phyloP scores from a whole-genome alignment of 176 grass and related monocot species.

The Tuctoria greenei region DNA sequence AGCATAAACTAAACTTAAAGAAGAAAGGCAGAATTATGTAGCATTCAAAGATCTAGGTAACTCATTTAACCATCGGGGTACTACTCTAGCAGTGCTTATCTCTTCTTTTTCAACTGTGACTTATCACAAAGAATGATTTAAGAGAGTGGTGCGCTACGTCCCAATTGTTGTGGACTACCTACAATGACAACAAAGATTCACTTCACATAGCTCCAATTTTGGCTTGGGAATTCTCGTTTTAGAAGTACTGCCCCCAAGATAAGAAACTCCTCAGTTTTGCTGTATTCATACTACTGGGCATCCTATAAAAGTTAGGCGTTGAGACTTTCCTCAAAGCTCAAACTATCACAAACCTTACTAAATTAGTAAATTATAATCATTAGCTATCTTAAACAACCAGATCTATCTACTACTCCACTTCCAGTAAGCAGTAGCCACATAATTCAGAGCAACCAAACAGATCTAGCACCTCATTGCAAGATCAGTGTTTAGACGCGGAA shows the following conservation, averaged over 20 bases:
- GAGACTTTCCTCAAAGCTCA: neutral
- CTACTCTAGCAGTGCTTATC: neutral
- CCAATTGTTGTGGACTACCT: neutral
- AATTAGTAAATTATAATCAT: neutral
- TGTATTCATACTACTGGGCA: neutral
- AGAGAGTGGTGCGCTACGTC: neutral
- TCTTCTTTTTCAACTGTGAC: neutral
- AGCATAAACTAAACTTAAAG: neutral
- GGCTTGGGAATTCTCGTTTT: neutral
- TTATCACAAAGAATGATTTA: neutral
- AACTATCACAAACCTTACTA: neutral
- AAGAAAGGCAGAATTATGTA: neutral
- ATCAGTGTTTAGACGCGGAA: neutral
- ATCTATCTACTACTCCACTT: neutral
- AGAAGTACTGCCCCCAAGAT: neutral
- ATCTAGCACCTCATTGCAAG: conserved; percentile 3
- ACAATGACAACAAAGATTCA: conserved; percentile 9
- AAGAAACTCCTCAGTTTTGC: too few relatives aligned
- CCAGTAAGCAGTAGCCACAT: neutral
- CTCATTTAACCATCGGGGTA: neutral
- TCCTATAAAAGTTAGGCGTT: neutral
- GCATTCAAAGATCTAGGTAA: neutral
- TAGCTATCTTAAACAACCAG: neutral
- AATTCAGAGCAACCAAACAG: conserved; percentile 18
- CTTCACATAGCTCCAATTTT: neutral